Conservation (phyloP, 139 green algal genomes). For the Edaphochlamys debaryana region DNA sequence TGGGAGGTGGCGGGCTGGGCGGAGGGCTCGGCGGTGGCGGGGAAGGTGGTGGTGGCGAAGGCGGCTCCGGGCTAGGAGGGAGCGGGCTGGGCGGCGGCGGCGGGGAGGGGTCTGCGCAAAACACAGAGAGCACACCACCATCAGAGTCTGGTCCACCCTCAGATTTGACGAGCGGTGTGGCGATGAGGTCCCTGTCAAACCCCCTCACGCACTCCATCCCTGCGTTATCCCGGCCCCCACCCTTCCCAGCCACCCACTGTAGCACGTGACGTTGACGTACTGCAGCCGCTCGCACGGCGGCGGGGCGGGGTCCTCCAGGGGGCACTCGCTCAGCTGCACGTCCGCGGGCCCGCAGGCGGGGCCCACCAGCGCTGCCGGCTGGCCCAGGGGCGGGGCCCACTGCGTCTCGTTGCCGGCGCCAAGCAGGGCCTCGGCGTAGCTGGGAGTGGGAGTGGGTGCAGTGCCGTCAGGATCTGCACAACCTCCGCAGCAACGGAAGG, state of each 20-base stretch:
- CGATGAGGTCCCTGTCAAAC: too few relatives aligned
- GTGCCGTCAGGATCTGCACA: too few relatives aligned
- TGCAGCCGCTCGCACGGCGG: not conserved
- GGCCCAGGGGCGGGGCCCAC: not conserved
- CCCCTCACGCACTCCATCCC: too few relatives aligned
- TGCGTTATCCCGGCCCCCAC: too few relatives aligned
- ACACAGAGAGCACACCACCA: too few relatives aligned
- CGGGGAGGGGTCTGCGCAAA: not conserved
- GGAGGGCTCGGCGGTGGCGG: not conserved
- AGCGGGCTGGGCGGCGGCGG: not conserved
- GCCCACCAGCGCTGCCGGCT: not conserved
- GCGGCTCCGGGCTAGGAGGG: not conserved
- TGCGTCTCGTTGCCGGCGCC: not conserved
- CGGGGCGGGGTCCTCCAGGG: not conserved
- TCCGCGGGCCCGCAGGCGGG: not conserved
- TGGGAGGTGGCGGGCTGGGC: not conserved
- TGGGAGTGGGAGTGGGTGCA: not conserved
- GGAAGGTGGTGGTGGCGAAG: not conserved
- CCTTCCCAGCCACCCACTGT: too few relatives aligned
- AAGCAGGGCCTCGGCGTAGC: not conserved
- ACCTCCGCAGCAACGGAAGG: too few relatives aligned
- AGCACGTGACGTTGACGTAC: constrained; percentile 3
- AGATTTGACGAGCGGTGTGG: too few relatives aligned
- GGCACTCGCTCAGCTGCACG: not conserved
- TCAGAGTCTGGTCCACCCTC: too few relatives aligned